Evolutionary conservation across 805 yeast genomes (phyloP), one percentile per base, ranked within the genome.

Genomic region (Candida ponderosae): DNA sequence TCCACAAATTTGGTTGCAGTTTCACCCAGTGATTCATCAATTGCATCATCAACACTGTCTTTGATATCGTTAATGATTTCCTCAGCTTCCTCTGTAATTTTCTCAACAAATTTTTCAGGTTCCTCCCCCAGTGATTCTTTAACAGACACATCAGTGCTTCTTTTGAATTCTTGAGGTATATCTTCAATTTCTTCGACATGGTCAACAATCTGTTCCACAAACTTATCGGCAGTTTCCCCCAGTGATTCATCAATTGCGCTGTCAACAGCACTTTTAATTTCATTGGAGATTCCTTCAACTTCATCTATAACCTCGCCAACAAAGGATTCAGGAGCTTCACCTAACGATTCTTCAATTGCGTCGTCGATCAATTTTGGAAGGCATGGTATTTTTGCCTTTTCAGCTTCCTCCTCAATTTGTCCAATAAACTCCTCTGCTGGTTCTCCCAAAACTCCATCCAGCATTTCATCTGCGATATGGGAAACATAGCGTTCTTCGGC

Each of bases 291-390:
- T 8, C 11, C 24, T 18, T 24, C 28, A 10, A 27, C 20, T 9
- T 26, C 33, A 10, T 38, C 32, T 3, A 31, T 24, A 11, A 38
- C 17, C 2, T 34, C 37, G 6, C 39, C 38, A 20, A 35, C 32
- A 24, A 34, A 21, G 4, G 37, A 38, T 16, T 40, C 43, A 14
- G 39, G 35, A 14, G 41, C 31, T 6, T 42, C 42, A 26, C 40
- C 46, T n/a, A 43, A 16, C 5, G 46, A 32, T 18, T 46, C 46
- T 23, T 46, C 47, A 5, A 42, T 31, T 1, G 45, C 43, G 11
- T 43, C 38, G n/a, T 44, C 42, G 5, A 6, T n/a, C n/a, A n/a
- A n/a, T n/a, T n/a, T n/a, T n/a, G n/a, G n/a, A n/a, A n/a, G n/a
- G n/a, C n/a, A 18, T 13, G 21, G 9, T 30, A 11, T 17, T 10